These are phyloP conservation scores for Persicaria tinctoria DNA, from an alignment of 148 eudicot species.

Conservation along the genomic window DNA sequence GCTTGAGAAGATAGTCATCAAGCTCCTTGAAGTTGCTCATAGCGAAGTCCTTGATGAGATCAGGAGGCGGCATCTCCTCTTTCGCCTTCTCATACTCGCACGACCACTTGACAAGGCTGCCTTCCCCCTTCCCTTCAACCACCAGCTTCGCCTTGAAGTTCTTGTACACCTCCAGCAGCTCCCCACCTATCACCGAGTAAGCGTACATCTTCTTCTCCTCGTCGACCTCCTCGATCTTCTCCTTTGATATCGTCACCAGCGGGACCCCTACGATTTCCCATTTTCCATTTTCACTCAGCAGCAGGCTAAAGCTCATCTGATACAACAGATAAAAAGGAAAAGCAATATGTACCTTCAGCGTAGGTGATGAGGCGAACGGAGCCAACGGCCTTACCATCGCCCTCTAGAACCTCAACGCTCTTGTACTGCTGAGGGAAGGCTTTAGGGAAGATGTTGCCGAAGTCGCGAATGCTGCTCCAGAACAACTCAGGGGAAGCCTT, in stretches of 20 bases:
- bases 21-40: slow-evolving; percentile 49
- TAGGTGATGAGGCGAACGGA: slow-evolving; percentile 52
- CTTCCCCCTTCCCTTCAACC: slow-evolving; percentile 52
- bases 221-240: slow-evolving; percentile 60
- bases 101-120: slow-evolving; percentile 61
- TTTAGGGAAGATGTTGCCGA: slow-evolving; percentile 52
- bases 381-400: slow-evolving; percentile 67
- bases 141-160: slow-evolving; percentile 46
- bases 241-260: slow-evolving; percentile 33
- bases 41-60: slow-evolving; percentile 54
- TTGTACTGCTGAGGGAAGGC: slow-evolving; percentile 63
- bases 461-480: slow-evolving; percentile 56
- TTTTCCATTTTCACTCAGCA: too few species aligned
- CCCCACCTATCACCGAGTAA: slow-evolving; percentile 57
- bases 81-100: slow-evolving; percentile 67
- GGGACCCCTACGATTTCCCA: slow-evolving; percentile 28
- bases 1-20: slow-evolving; percentile 53
- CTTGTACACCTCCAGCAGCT: slow-evolving; percentile 49
- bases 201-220: slow-evolving; percentile 49
- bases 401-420: slow-evolving; percentile 71
- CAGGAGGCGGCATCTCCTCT: slow-evolving; percentile 59
- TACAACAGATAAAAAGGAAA: background rate
- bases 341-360: slow-evolving; percentile 42
- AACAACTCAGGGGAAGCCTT: slow-evolving; percentile 46
- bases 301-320: too few species aligned